Conservation (phyloP, 2,329 filamentous ascomycete species). For the Xylaria sp. region DNA sequence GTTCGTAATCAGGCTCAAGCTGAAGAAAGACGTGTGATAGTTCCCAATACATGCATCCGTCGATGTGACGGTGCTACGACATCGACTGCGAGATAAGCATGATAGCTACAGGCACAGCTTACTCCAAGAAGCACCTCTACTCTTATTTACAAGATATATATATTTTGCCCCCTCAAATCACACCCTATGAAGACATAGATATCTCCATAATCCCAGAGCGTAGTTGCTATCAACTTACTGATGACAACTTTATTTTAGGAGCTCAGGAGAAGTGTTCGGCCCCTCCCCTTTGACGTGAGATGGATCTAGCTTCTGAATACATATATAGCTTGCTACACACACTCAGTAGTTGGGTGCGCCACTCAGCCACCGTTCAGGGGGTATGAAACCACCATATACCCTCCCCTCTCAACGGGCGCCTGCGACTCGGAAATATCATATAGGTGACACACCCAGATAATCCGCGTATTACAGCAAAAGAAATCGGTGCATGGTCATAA, state of each 20-base stretch:
- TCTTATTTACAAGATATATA: not conserved
- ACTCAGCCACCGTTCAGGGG: not conserved
- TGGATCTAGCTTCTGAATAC: not conserved
- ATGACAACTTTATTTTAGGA: too few species aligned
- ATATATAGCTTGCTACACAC: not conserved
- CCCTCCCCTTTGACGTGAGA: too few species aligned
- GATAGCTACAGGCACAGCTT: not conserved
- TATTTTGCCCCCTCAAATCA: not conserved
- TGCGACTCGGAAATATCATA: not conserved
- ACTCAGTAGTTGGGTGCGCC: not conserved
- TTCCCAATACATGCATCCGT: conserved; percentile 7
- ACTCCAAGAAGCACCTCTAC: not conserved
- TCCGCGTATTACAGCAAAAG: conserved; percentile 4
- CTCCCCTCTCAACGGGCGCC: not conserved
- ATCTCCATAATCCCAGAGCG: not conserved
- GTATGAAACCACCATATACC: not conserved
- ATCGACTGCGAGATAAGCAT: conserved; percentile 4
- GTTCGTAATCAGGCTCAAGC: not conserved
- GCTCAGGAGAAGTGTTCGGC: not conserved
- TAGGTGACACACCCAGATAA: not conserved
- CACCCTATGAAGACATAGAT: not conserved
- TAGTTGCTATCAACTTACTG: too few species aligned
- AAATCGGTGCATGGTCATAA: not conserved
- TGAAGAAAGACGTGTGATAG: not conserved
- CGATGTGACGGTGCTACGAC: conserved; percentile 14